phyloP scores from a whole-genome alignment of 768 basidiomycete genomes.

The Hygrocybe coccinea region DNA sequence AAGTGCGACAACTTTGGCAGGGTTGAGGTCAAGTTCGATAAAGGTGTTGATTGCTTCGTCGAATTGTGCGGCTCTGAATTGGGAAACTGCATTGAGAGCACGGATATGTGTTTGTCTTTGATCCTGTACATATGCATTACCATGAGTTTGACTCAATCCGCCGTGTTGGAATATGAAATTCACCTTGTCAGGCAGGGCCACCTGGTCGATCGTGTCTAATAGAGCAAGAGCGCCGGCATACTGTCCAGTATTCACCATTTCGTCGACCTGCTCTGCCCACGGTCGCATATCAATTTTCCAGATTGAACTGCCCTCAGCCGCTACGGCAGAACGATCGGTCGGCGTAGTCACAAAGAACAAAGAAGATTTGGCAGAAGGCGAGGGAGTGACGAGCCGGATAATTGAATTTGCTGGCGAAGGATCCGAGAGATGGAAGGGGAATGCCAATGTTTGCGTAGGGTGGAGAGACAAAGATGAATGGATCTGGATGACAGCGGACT shows the following conservation, averaged over 20 bases:
- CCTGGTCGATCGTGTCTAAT: slow-evolving; percentile 62
- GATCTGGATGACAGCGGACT: slow-evolving; percentile 62
- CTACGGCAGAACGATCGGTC: slow-evolving; percentile 58
- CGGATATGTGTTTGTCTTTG: slow-evolving; percentile 56
- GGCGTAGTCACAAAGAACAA: slow-evolving; percentile 69
- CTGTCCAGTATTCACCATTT: slow-evolving; percentile 60
- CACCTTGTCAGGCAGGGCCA: slow-evolving; percentile 61
- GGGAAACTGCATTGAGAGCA: slow-evolving; percentile 71
- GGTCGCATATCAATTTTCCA: slow-evolving; percentile 71
- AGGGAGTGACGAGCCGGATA: slow-evolving; percentile 61
- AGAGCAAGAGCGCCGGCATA: slow-evolving; percentile 81
- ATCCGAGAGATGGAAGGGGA: slow-evolving; percentile 48
- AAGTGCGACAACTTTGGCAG: slow-evolving; percentile 87
- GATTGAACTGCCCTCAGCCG: slow-evolving; percentile 69
- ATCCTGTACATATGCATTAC: slow-evolving; percentile 36
- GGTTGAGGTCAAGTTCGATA: slow-evolving; percentile 83
- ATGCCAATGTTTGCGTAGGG: slow-evolving; percentile 56
- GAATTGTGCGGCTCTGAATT: slow-evolving; percentile 65
- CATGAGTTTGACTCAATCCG: too few species aligned
- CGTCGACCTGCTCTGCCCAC: slow-evolving; percentile 81
- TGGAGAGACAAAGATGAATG: slow-evolving; percentile 64
- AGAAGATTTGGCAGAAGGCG: slow-evolving; percentile 48
- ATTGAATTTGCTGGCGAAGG: slow-evolving; percentile 34
- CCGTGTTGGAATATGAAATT: background rate
- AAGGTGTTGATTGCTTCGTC: slow-evolving; percentile 83